Conservation (phyloP, 2,329 filamentous ascomycete species). For the Dactylellina leptospora region DNA sequence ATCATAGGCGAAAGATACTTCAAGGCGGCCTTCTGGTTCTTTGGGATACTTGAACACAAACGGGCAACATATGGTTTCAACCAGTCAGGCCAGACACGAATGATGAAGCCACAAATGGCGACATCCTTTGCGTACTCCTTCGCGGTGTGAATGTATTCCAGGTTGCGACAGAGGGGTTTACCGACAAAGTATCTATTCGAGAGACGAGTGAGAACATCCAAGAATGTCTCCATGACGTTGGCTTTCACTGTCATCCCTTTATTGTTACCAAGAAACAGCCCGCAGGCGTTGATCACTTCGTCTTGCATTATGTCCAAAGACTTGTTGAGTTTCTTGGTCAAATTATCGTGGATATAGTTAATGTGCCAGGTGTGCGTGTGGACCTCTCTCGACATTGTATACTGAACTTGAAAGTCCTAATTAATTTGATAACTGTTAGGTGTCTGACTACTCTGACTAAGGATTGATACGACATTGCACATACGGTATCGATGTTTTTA, state of each 20-base stretch:
- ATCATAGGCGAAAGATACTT: slow-evolving; percentile 39
- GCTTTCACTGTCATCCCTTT: slow-evolving; percentile 31
- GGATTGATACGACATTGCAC: neutral
- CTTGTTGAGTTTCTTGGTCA: slow-evolving; percentile 48
- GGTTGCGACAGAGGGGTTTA: slow-evolving; percentile 39
- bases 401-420: slow-evolving; percentile 50
- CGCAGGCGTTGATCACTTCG: slow-evolving; percentile 46
- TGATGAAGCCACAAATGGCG: slow-evolving; percentile 38
- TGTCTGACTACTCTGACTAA: neutral
- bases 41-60: slow-evolving; percentile 42
- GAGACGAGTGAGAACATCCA: slow-evolving; percentile 47
- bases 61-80: slow-evolving; percentile 27
- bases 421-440: neutral
- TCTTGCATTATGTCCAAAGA: slow-evolving; percentile 40
- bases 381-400: slow-evolving; percentile 47
- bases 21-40: slow-evolving; percentile 38
- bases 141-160: slow-evolving; percentile 42
- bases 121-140: slow-evolving; percentile 52
- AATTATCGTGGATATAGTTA: slow-evolving; percentile 37
- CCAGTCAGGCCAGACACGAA: slow-evolving; percentile 43
- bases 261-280: slow-evolving; percentile 25
- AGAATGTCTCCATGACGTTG: slow-evolving; percentile 35
- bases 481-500: slow-evolving; percentile 37
- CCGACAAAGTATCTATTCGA: slow-evolving; percentile 51
- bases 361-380: slow-evolving; percentile 46